Percentiles rank a stretch among this genome's conserved stretches.
Conservation (phyloP, 2,329 filamentous ascomycete genomes). For the Penicillium brasilianum region DNA sequence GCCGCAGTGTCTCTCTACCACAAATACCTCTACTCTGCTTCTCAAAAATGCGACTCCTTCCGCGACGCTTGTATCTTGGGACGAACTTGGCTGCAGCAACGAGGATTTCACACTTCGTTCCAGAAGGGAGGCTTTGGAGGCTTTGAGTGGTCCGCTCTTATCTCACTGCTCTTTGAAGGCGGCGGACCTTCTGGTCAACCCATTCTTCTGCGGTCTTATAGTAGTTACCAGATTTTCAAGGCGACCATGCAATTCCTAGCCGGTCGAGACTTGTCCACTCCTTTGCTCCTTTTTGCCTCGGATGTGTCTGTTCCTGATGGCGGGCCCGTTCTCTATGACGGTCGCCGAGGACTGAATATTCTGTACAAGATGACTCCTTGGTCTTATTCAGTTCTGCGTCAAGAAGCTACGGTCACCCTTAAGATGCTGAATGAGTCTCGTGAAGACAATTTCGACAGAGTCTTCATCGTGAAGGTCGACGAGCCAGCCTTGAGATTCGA, state of each 20-base stretch:
- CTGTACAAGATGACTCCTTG: constrained; percentile 88
- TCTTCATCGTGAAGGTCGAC: constrained; percentile 72
- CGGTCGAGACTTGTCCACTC: constrained; percentile 73
- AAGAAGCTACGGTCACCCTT: constrained; percentile 76
- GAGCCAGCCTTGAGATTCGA: constrained; percentile 61
- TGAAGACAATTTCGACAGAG: constrained; percentile 79
- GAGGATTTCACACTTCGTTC: constrained; percentile 75
- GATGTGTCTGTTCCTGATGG: constrained; percentile 45
- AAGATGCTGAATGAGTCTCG: constrained; percentile 74
- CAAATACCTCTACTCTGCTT: constrained; percentile 72
- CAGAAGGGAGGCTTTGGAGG: constrained; percentile 84
- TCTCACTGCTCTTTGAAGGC: constrained; percentile 79
- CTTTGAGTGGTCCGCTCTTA: constrained; percentile 85
- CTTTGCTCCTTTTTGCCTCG: constrained; percentile 54
- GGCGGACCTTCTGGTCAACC: constrained; percentile 73
- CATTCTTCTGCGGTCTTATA: constrained; percentile 78
- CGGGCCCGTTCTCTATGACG: constrained; percentile 79
- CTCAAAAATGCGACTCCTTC: constrained; percentile 73
- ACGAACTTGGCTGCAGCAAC: constrained; percentile 85
- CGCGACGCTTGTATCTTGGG: constrained; percentile 85
- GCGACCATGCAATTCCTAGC: constrained; percentile 87
- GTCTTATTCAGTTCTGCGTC: constrained; percentile 75
- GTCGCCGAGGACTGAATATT: constrained; percentile 74
- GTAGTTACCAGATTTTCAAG: constrained; percentile 93
- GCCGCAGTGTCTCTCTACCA: constrained; percentile 74